Base-by-base conservation (phyloP, 352 stramenopile species). In the Saprolegnia diclina region DNA sequence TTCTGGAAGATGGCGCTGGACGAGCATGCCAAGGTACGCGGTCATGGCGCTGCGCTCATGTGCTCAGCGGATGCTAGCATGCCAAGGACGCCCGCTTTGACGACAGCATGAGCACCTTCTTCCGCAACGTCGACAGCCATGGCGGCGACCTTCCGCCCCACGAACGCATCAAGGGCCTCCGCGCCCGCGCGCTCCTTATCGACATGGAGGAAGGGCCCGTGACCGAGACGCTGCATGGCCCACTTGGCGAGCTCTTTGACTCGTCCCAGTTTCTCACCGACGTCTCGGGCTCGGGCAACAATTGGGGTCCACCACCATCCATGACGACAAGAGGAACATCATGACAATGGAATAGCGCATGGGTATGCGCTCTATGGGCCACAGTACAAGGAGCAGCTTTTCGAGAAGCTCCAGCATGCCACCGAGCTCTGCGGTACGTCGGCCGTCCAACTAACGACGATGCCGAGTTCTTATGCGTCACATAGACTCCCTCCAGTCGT, bases 201-300 rank as follows among this genome's bases (percentile, higher is more conserved):
- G 92, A 98, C 72, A 98, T 96, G 87, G 92, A 98, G 73, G 80
- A 96, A 67, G 92, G 91, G 0, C 87, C 90, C 1, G 83, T 97
- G 22, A 66, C 81, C 0, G 87, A 97, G 73, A 97, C 90, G 26
- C 74, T 96, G 46, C 56, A 73, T 0, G 87, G 88, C 0, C 87
- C 88, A 32, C 66, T 96, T 19, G 85, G 90, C 22, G 86, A 94
- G 61, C 80, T 98, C 46, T 97, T 97, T 67, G 88, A 97, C 73
- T 76, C 89, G 64, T 77, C 83, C 56, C 89, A 97, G 65, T 81
- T 96, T 64, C 67, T 97, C 56, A 96, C 87, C 4, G 89, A 95
- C 69, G 88, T 96, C 50, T 95, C 83, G 19, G 90, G 88, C 40
- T 85, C 88, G 5, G 92, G 92, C 44, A 98, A 98, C 76, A 98